Base-by-base conservation (phyloP, 805 yeast species). In the Lipomyces yamadae region DNA sequence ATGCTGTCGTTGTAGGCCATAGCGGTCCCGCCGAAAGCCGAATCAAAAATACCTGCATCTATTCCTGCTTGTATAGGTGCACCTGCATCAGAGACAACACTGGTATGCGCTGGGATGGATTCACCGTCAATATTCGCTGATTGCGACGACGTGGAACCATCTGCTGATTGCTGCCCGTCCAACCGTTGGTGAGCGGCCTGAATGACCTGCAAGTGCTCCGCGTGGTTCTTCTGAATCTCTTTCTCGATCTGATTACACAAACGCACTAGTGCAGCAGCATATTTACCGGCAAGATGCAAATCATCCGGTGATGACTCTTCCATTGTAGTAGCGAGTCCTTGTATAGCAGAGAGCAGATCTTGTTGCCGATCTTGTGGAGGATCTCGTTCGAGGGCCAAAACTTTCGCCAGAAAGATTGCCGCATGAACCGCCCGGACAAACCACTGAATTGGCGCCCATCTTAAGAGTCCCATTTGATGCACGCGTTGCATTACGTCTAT, bases 391-490 rank as follows among this genome's bases (percentile, higher is more conserved):
- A 77, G 67, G 50, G 77, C 67, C 35, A 91, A 87, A 74, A 96
- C 90, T 77, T 93, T 94, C 13, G 94, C 95, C 62, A 94, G 84
- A 75, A 92, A 93, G 1, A 97, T 95, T 11, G 92, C 92, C 0
- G 97, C 91, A 72, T 94, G 86, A 29, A 93, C 92, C 34, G 92
- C 86, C 61, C 97, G 82, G 0, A 91, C 89, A 5, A 90, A 87
- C 97, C 97, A 92, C 69, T 97, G 81, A n/a, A 92, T 92, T 0
- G 98, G 97, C 88, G 92, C 91, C 74, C 83, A 89, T 65, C 86
- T 81, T 62, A 92, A 78, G 81, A 88, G 78, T 66, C 84, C 85
- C 66, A 89, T 78, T 13, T 68, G 72, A 72, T 88, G 91, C 4
- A 92, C 86, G 52, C 95, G 78, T 64, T 85, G 86, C 3, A 93